A percentile compares a stretch with the other conserved stretches of the same genome.
These are phyloP conservation scores for Hyaloraphidium curvatum DNA, from an alignment of 192 early-diverging fungal species.

Conservation along the genomic window DNA sequence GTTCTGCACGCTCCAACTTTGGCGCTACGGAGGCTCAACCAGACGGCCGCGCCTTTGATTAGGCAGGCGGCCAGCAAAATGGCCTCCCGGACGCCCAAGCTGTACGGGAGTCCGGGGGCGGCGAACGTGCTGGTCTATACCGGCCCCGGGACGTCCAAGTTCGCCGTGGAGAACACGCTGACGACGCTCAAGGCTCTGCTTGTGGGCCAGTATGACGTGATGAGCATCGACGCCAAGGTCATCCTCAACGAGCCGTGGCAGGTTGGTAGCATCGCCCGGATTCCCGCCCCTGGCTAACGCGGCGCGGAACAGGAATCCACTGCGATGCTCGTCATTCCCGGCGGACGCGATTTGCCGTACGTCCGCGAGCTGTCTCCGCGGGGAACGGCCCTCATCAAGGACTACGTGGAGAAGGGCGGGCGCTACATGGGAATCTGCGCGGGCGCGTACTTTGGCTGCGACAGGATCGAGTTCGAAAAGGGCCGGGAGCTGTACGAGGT, in stretches of 20 bases:
- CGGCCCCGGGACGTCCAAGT: constrained; percentile 49
- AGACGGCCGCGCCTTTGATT: too few relatives aligned
- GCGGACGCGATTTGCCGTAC: constrained; percentile 74
- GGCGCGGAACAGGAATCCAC: too few relatives aligned
- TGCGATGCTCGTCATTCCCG: constrained; percentile 69
- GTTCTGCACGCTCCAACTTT: too few relatives aligned
- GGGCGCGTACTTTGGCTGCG: constrained; percentile 65
- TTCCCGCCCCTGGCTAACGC: too few relatives aligned
- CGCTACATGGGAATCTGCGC: constrained; percentile 78
- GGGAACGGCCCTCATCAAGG: constrained; percentile 39
- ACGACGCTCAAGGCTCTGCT: constrained; percentile 54
- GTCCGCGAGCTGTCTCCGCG: constrained; percentile 30
- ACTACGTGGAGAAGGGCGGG: constrained; percentile 57
- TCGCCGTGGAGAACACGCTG: constrained; percentile 39
- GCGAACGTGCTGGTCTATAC: constrained; percentile 73
- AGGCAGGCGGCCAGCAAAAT: too few relatives aligned
- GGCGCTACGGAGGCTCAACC: too few relatives aligned
- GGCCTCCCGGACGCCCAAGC: too few relatives aligned
- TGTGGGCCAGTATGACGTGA: constrained; percentile 69
- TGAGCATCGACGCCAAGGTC: constrained; percentile 52
- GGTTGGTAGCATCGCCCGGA: too few relatives aligned
- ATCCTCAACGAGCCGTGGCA: constrained; percentile 71
- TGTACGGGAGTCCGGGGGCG: too few relatives aligned
- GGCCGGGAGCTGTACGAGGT: constrained; percentile 38
- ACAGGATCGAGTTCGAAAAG: constrained; percentile 56